Base-by-base conservation (phyloP, 23 red algal species). In the Pyropia yezoensis region DNA sequence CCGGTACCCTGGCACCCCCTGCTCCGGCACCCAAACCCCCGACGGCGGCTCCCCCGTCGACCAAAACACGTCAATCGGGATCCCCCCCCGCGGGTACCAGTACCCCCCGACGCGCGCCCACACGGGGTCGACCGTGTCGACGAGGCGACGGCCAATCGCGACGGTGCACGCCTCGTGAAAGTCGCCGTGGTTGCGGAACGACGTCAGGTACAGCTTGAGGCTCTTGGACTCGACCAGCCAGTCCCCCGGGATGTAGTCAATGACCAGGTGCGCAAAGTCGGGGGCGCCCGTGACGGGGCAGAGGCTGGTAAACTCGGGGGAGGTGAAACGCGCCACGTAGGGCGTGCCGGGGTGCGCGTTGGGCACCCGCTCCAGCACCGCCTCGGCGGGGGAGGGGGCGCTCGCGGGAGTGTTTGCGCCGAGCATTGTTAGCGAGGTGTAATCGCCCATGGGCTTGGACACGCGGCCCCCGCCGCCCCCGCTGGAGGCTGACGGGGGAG, bases 81-180 rank as follows among this genome's bases (percentile, higher is more conserved):
- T 97, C 59, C 93, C 93, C 29, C 93, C 93, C 50, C 93, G 83
- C 23, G 93, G 93, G 61, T 90, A 97, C 93, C 93, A 97, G 69
- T 90, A 97, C 18, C 77, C 91, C 25, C 83, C 93, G 60, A 97
- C 82, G 59, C 93, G 82, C 67, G 90, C 73, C 93, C 93, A 97
- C 16, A 54, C 30, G 34, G 93, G 93, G 7, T 87, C 47, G 19
- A 90, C 27, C 47, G 39, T 52, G 27, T 77, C 33, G 18, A 73
- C 74, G 39, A 97, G 62, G 21, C 52, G 53, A 21, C 28, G 56
- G 25, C 65, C 93, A 29, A 97, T 82, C 29, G 55, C 34, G 49
- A 97, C 77, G 65, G 93, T 90, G 82, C 93, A 97, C 29, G 85
- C 83, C 82, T 97, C 93, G 57, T 97, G 93, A 61, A 97, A 97